Percentiles rank a stretch among this genome's conserved stretches.
phyloP scores from a whole-genome alignment of 2,329 filamentous ascomycete genomes.

The Microdochium paspali region DNA sequence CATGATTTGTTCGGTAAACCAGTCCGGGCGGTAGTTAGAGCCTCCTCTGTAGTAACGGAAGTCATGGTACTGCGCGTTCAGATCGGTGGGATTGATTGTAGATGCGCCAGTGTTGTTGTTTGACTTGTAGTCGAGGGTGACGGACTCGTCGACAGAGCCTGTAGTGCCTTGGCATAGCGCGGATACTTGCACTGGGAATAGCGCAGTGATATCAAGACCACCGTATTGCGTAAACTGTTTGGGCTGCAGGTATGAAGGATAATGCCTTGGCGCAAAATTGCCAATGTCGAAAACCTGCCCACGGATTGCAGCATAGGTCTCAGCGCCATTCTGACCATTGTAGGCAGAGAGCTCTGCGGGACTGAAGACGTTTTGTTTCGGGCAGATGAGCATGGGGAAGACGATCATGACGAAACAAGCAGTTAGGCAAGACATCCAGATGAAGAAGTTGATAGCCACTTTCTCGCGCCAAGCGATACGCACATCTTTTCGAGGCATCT shows the following conservation, averaged over 20 bases:
- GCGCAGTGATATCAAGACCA: constrained; percentile 72
- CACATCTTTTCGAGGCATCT: constrained; percentile 88
- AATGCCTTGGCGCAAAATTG: constrained; percentile 66
- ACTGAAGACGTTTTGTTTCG: constrained; percentile 81
- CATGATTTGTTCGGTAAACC: constrained; percentile 85
- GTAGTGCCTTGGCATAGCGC: constrained; percentile 76
- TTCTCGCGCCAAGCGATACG: constrained; percentile 94
- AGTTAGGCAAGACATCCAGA: constrained; percentile 75
- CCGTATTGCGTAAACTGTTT: constrained; percentile 69
- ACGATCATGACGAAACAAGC: constrained; percentile 84
- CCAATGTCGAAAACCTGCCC: constrained; percentile 82
- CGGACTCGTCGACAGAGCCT: constrained; percentile 54
- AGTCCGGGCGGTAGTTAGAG: constrained; percentile 65
- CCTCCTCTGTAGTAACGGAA: constrained; percentile 82
- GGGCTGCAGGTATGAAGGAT: constrained; percentile 55
- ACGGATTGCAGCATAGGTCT: constrained; percentile 71
- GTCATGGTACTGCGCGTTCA: constrained; percentile 79
- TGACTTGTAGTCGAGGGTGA: constrained; percentile 76
- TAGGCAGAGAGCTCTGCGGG: constrained; percentile 63
- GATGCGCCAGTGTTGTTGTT: constrained; percentile 61
- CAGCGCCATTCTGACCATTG: constrained; percentile 58
- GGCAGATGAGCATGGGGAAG: constrained; percentile 84
- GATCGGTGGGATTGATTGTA: constrained; percentile 56
- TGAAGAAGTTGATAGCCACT: constrained; percentile 93
- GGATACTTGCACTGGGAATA: constrained; percentile 92